Percentiles rank a stretch among this genome's conserved stretches.
Evolutionary conservation across 2,329 filamentous ascomycete species (phyloP).

Genomic region (Penicillium corylophilum): DNA sequence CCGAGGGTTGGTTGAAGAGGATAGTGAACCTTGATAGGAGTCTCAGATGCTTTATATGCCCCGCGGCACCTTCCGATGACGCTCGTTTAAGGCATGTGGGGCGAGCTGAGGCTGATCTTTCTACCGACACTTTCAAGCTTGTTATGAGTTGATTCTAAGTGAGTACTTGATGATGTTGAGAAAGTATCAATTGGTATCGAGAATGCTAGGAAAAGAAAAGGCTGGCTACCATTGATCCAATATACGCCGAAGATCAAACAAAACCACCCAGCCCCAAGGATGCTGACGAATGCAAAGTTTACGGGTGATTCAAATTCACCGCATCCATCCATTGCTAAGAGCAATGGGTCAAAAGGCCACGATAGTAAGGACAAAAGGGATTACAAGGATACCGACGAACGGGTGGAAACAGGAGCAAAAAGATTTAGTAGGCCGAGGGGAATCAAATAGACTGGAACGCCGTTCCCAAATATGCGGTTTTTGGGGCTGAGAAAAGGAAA

Average conservation of each 20-base stretch:
- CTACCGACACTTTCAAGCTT: not conserved
- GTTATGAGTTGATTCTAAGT: not conserved
- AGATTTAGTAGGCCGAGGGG: not conserved
- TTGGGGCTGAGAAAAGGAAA: not conserved
- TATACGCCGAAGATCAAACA: not conserved
- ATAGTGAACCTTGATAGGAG: not conserved
- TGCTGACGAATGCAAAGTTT: not conserved
- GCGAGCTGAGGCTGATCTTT: slow-evolving; percentile 5
- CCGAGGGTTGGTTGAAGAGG: not conserved
- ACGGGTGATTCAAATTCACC: not conserved
- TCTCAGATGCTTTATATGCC: not conserved
- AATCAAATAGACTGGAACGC: slow-evolving; percentile 1
- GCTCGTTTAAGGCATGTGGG: slow-evolving; percentile 5
- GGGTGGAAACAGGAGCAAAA: not conserved
- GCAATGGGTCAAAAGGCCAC: not conserved
- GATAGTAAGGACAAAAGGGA: not conserved
- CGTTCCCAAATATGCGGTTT: not conserved
- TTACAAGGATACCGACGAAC: not conserved
- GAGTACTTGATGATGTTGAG: not conserved
- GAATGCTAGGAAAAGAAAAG: not conserved
- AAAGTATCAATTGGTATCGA: not conserved
- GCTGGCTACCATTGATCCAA: not conserved
- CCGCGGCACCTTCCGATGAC: not conserved
- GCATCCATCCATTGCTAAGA: not conserved
- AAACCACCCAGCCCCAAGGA: not conserved